Percentiles rank a stretch among this genome's conserved stretches.
These are phyloP conservation scores for Albophoma yamanashiensis DNA, from an alignment of 2,329 filamentous ascomycete species.

Conservation along the genomic window DNA sequence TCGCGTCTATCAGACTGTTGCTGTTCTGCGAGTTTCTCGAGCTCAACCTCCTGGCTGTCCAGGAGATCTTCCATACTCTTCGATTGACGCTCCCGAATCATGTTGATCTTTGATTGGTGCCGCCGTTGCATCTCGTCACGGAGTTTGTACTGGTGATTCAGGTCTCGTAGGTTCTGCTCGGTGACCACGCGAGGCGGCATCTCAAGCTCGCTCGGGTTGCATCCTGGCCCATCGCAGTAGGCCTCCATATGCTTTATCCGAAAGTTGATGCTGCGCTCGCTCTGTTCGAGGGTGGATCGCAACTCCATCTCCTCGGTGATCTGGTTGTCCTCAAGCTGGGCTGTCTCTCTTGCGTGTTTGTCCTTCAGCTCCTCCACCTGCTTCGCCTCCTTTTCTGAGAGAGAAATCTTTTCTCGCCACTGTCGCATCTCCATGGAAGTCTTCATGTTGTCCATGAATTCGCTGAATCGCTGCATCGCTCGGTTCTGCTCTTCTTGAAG, in stretches of 20 bases:
- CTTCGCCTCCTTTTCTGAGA: constrained; percentile 36
- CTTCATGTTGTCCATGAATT: constrained; percentile 36
- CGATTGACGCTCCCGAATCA: constrained; percentile 53
- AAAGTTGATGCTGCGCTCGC: constrained; percentile 44
- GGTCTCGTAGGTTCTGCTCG: constrained; percentile 45
- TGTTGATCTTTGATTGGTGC: constrained; percentile 51
- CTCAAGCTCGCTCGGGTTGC: constrained; percentile 16
- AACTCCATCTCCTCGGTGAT: constrained; percentile 53
- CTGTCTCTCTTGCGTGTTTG: constrained; percentile 39
- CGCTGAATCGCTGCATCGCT: constrained; percentile 41
- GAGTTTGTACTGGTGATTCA: constrained; percentile 50
- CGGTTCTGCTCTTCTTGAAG: constrained; percentile 34
- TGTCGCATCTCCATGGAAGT: constrained; percentile 42
- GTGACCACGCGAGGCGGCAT: constrained; percentile 45
- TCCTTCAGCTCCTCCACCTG: constrained; percentile 42
- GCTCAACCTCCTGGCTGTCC: constrained; percentile 41
- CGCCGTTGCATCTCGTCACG: constrained; percentile 48
- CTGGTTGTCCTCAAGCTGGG: constrained; percentile 50
- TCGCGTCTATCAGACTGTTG: constrained; percentile 37
- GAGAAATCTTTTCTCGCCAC: constrained; percentile 30
- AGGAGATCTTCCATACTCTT: constrained; percentile 50
- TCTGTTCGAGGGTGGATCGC: constrained; percentile 40
- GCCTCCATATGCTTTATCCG: constrained; percentile 57
- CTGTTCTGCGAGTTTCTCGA: constrained; percentile 32
- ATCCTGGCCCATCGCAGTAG: constrained; percentile 46